These are phyloP conservation scores for Yarrowia bubula DNA, from an alignment of 805 yeast species.

Conservation along the genomic window DNA sequence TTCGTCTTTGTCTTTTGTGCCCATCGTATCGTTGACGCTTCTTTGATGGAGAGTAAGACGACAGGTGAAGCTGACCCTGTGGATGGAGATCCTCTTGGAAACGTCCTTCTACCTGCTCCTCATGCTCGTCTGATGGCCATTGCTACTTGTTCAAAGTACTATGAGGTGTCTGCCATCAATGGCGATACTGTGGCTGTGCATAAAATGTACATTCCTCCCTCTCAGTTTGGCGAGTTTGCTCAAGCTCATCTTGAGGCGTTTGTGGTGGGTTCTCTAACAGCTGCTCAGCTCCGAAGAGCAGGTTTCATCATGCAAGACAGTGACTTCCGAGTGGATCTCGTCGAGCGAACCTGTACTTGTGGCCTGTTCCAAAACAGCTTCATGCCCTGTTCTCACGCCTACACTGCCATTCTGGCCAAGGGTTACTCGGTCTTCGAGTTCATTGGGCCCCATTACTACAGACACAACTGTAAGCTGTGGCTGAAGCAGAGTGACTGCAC, in stretches of 20 bases:
- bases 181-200: constrained; percentile 16
- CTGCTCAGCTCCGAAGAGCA: constrained; percentile 1
- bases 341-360: constrained; percentile 9
- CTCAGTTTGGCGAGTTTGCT: constrained; percentile 25
- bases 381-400: constrained; percentile 18
- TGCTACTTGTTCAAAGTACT: constrained; percentile 15
- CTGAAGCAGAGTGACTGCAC: constrained; percentile 24
- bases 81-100: constrained; percentile 10
- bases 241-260: constrained; percentile 23
- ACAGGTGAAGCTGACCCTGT: constrained; percentile 14
- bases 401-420: constrained; percentile 17
- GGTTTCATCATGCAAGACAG: constrained; percentile 18
- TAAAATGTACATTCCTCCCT: constrained; percentile 16
- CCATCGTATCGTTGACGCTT: constrained; percentile 1
- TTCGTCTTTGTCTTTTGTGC: constrained; percentile 19
- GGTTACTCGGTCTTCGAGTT: constrained; percentile 21
- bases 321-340: constrained; percentile 11
- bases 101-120: constrained; percentile 6
- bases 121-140: constrained; percentile 20
- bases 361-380: constrained; percentile 16
- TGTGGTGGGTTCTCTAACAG: constrained; percentile 9
- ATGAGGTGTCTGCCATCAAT: constrained; percentile 16
- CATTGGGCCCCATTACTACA: constrained; percentile 20
- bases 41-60: constrained; percentile 4
- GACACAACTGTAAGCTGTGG: constrained; percentile 24